phyloP scores from a whole-genome alignment of 345 rosid species.

The Populus davidiana region DNA sequence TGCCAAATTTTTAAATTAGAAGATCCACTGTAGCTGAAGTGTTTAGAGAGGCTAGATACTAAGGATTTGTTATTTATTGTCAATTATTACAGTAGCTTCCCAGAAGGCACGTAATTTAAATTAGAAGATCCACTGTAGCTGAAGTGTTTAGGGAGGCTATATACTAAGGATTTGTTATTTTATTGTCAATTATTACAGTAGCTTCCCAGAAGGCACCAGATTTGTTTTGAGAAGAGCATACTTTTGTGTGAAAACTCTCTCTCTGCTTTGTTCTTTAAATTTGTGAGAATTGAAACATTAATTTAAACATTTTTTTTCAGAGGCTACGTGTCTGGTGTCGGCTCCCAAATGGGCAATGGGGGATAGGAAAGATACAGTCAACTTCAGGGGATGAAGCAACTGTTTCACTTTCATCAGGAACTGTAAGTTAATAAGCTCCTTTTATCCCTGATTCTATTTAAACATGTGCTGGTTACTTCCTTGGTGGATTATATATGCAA shows the following conservation, averaged over 20 bases:
- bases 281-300: background rate
- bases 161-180: background rate
- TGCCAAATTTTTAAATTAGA: background rate
- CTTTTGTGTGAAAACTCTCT: background rate
- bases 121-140: background rate
- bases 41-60: background rate
- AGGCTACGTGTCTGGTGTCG: slow-evolving; percentile 86
- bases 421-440: slow-evolving; percentile 44
- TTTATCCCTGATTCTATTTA: background rate
- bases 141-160: background rate
- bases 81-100: background rate
- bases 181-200: background rate
- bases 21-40: background rate
- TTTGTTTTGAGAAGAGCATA: background rate
- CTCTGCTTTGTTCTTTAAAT: background rate
- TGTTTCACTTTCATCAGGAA: slow-evolving; percentile 59
- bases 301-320: slow-evolving; percentile 34
- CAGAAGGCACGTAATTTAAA: background rate
- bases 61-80: background rate
- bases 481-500: slow-evolving; percentile 23
- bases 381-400: slow-evolving; percentile 59
- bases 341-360: slow-evolving; percentile 59
- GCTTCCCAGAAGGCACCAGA: background rate
- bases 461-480: slow-evolving; percentile 14
- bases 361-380: slow-evolving; percentile 69